These are phyloP conservation scores for Claviceps paspali DNA, from an alignment of 2,329 filamentous ascomycete genomes.

Conservation along the genomic window DNA sequence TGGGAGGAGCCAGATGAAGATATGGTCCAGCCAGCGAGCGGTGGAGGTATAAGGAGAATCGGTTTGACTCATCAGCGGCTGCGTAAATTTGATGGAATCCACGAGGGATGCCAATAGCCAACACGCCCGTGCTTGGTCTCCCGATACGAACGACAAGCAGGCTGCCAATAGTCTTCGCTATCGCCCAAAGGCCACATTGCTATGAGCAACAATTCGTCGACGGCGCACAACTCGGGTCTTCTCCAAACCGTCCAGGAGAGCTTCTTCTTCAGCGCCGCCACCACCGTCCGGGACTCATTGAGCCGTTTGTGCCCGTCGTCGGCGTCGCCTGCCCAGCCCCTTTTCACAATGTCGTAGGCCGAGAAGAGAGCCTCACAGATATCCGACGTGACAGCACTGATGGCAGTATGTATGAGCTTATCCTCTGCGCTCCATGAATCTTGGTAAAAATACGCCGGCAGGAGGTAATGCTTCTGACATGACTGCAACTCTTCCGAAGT, in stretches of 20 bases:
- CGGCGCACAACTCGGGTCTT: constrained; percentile 34
- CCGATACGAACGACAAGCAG: constrained; percentile 16
- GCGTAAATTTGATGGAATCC: too few relatives aligned
- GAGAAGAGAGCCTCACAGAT: constrained; percentile 22
- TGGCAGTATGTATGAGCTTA: constrained; percentile 26
- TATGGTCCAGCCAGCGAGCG: too few relatives aligned
- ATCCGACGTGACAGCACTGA: constrained; percentile 21
- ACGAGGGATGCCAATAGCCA: too few relatives aligned
- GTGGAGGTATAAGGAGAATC: too few relatives aligned
- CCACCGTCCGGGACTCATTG: background rate
- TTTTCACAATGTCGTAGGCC: background rate
- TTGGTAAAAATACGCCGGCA: constrained; percentile 11
- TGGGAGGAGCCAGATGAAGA: too few relatives aligned
- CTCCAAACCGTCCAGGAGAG: constrained; percentile 48
- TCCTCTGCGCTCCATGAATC: constrained; percentile 25
- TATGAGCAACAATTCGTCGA: constrained; percentile 42
- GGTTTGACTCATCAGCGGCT: too few relatives aligned
- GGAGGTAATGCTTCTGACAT: constrained; percentile 32
- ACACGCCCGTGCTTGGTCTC: too few relatives aligned
- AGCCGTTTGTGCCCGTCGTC: background rate
- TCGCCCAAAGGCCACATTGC: constrained; percentile 54
- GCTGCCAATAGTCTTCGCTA: constrained; percentile 34
- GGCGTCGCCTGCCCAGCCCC: background rate
- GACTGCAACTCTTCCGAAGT: constrained; percentile 23
- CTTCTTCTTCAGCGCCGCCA: constrained; percentile 24